Evolutionary conservation across 2,329 filamentous ascomycete species (phyloP), one percentile per base, ranked within the genome.

Genomic region (Talaromyces sp.): DNA sequence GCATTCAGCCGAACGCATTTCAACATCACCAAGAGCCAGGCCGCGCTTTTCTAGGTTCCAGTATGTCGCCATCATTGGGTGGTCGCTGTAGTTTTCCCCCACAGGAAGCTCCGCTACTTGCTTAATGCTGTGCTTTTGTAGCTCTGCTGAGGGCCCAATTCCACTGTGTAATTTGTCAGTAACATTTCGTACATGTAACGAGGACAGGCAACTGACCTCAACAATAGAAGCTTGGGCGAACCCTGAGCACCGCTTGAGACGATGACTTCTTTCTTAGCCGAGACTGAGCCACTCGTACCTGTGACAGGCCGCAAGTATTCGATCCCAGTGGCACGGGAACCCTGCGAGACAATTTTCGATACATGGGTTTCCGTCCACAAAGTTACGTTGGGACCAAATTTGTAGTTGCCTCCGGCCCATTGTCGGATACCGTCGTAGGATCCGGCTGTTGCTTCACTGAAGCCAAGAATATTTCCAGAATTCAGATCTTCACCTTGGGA

Each of bases 21-120:
- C 15, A 30, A 55, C 52, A 17, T 55, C 52, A 11, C 52, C 52
- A 19, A 55, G 27, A 30, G 28, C 27, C 22, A 55, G 10, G 9
- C 52, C 52, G 25, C 27, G 52, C n/a, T 55, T 55, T 55, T 55
- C 52, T 25, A 55, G 32, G 27, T 55, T 22, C 52, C 52, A 55
- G 52, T 55, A 55, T 55, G 52, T 55, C 22, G 52, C 28, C 32
- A 55, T 19, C 52, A 55, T 55, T 1, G 52, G 52, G 17, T 55
- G 52, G 22, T 55, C 52, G 7, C 52, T 55, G 27, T 55, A 55
- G 28, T 55, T 55, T 28, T 55, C 52, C 8, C 52, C 52, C 11
- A 55, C 52, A 19, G 52, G 52, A 4, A 55, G 52, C 13, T 55
- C n/a, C 4, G n/a, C 27, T 36, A 55, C 27, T 55, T 55, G 52